Evolutionary conservation across 2,329 filamentous ascomycete species (phyloP).

Genomic region (Trichoderma semiorbis): DNA sequence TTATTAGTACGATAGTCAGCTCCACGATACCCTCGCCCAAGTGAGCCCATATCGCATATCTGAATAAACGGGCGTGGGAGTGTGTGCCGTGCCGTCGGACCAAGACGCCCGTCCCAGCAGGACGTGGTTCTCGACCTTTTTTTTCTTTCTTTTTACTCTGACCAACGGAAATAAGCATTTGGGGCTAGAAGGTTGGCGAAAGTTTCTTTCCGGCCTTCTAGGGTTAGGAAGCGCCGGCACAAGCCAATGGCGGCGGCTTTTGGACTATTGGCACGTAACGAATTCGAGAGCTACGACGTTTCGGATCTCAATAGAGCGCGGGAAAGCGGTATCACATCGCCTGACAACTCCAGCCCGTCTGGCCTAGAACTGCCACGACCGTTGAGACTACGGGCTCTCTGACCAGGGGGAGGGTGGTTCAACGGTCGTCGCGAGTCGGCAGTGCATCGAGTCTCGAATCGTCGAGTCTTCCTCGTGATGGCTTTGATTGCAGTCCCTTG

Average conservation of each 20-base stretch:
- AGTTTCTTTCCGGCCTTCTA: conserved; percentile 8
- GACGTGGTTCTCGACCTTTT: background rate
- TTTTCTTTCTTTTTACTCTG: background rate
- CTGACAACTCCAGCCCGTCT: background rate
- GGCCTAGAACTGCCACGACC: background rate
- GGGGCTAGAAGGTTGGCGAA: conserved; percentile 5
- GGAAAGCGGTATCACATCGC: background rate
- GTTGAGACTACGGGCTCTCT: background rate
- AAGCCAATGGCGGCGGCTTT: background rate
- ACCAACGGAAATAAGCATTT: background rate
- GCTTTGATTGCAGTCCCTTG: background rate
- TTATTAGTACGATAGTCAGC: background rate
- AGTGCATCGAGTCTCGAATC: conserved; percentile 9
- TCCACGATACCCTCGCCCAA: background rate
- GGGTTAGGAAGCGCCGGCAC: conserved; percentile 5
- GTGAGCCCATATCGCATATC: conserved; percentile 7
- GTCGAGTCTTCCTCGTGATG: background rate
- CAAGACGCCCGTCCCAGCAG: background rate
- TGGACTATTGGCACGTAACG: background rate
- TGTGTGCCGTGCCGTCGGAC: conserved; percentile 5
- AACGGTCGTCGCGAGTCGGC: background rate
- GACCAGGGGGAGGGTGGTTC: background rate
- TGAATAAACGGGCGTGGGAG: background rate
- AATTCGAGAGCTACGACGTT: background rate
- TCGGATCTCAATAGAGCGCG: background rate